Evolutionary conservation across 345 rosid species (phyloP), one percentile per base, ranked within the genome.

Genomic region (Rhizophora apiculata): DNA sequence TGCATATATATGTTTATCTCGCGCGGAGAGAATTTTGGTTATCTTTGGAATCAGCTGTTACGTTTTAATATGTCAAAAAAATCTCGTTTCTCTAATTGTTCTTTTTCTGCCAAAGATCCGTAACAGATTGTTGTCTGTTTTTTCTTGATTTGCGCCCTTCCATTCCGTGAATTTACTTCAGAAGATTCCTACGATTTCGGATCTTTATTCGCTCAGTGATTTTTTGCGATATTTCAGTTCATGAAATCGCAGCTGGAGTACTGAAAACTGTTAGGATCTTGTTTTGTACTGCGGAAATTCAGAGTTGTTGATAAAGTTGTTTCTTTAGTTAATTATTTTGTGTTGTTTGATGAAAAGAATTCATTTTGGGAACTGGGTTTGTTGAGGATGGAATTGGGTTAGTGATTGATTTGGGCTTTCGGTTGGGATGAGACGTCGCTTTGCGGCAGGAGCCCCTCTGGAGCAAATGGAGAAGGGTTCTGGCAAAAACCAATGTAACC

Each of bases 361-460:
- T 58, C 5, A 71, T 55, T 56, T 56, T 60, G 75, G 65, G 77
- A 65, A 72, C 15, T 63, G 67, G 74, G 74, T 62, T 60, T 71
- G 60, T 70, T 24, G 19, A 26, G 63, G 27, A 59, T 27, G 39
- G 71, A 49, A n/a, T 59, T 66, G 52, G 49, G 27, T 53, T 22
- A 29, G 37, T 49, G 65, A 22, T 68, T 66, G 64, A 34, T 65
- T 61, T 43, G 29, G 62, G 6, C 8, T 61, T 60, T 65, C 68
- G 76, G 63, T 39, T 80, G 27, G 37, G 27, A 91, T 87, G 88
- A 84, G 95, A 80, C 95, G 95, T 74, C 92, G 97, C 31, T n/a
- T 83, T 32, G 75, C 79, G 69, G 83, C 71, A 63, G 74, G 31
- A 69, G 62, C 30, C 62, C 75, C 79, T 7, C 27, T 68, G 18